Conservation (phyloP, 139 green algal genomes). For the Micractinium sp. region DNA sequence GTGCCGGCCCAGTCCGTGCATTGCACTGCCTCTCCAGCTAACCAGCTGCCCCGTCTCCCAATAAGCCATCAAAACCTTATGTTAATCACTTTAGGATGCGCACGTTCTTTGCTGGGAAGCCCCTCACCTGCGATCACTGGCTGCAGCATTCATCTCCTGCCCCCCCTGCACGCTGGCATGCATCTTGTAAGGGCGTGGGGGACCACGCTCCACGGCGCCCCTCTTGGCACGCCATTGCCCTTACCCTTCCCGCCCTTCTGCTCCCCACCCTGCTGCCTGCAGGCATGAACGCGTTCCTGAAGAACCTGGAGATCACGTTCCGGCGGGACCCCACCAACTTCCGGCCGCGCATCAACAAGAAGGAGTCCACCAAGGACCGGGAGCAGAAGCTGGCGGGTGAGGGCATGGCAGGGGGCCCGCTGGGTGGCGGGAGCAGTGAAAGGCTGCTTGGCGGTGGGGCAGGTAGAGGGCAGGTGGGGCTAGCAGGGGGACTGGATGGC, state of each 20-base stretch:
- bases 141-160: too few species aligned
- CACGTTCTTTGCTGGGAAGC: too few species aligned
- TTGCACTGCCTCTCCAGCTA: too few species aligned
- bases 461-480: not conserved
- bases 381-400: conserved; percentile 94
- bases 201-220: too few species aligned
- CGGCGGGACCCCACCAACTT: conserved; percentile 98
- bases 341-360: conserved; percentile 98
- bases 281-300: conserved; percentile 94
- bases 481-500: not conserved
- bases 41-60: too few species aligned
- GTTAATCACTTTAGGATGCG: too few species aligned
- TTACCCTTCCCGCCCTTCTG: not conserved
- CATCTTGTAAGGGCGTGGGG: too few species aligned
- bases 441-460: not conserved
- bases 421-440: not conserved
- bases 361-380: conserved; percentile 91
- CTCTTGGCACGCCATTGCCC: too few species aligned
- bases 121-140: too few species aligned
- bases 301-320: conserved; percentile 99
- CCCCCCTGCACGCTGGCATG: too few species aligned
- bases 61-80: too few species aligned
- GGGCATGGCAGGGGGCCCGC: not conserved
- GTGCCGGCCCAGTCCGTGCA: too few species aligned
- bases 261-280: not conserved